Evolutionary conservation across 495 filamentous ascomycete species (phyloP), one percentile per base, ranked within the genome.

Genomic region (Penicillium riverlandense): DNA sequence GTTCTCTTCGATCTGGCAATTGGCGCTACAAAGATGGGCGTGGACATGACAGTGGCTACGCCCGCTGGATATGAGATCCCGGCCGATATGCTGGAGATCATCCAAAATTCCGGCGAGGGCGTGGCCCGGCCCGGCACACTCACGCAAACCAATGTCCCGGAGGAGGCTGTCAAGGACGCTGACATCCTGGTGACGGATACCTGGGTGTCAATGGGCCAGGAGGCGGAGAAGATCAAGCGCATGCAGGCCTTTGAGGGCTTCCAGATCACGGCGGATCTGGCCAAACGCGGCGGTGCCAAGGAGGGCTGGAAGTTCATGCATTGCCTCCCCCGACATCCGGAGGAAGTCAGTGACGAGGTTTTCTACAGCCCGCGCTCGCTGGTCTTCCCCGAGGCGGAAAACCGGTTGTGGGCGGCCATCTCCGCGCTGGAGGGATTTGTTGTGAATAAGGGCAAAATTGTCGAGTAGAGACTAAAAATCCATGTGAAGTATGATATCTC

Each of bases 201-300:
- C 8, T 98, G 91, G 91, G 75, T 95, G 9, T 94, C 87, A 0
- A 96, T 96, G 92, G 92, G 92, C 34, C 90, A 96, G 70, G 92
- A 98, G 66, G 80, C 75, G 37, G 90, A 96, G 69, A 71, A 79
- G 29, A 71, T 77, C 43, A 80, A 84, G 68, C 72, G 85, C 45
- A 54, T 96, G 47, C 79, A 82, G 65, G 87, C 81, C 27, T 98
- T 98, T 56, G 73, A 76, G 28, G 90, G 91, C 29, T 98, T 88
- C 64, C 91, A 96, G 61, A 83, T 98, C 51, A 95, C 89, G 3
- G 66, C 78, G 10, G 84, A 87, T 38, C 66, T 98, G 31, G 92
- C 88, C 2, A 73, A 83, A 66, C 75, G 81, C 36, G 92, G 91
- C 34, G 88, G 88, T 29, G 92, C 92, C 10, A 94, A 94, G 60